Percentiles rank a stretch among this genome's conserved stretches.
Evolutionary conservation across 1,139 yeast genomes (phyloP).

Genomic region (Suhomyces kunorum): DNA sequence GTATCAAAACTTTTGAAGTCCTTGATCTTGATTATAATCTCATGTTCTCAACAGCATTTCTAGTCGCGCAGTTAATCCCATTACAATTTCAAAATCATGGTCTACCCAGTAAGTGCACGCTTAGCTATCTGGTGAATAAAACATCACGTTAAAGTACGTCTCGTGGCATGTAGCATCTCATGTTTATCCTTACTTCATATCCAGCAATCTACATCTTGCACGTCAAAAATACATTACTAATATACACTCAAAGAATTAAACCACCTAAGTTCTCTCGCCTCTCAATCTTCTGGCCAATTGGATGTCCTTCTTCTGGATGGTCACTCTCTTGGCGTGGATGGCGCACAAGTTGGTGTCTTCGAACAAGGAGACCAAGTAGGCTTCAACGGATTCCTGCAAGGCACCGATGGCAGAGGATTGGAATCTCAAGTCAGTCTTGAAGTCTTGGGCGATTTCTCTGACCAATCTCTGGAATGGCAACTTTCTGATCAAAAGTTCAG

Average conservation of each 20-base stretch:
- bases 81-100: too few relatives aligned
- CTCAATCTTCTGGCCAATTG: constrained; percentile 99
- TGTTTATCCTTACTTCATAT: too few relatives aligned
- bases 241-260: constrained; percentile 15
- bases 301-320: constrained; percentile 98
- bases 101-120: too few relatives aligned
- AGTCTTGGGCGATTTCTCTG: constrained; percentile 97
- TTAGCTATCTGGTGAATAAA: too few relatives aligned
- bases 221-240: constrained; percentile 17
- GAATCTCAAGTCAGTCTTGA: constrained; percentile 97
- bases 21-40: too few relatives aligned
- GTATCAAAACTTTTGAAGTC: too few relatives aligned
- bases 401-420: constrained; percentile 99
- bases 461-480: constrained; percentile 99
- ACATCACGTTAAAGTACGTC: too few relatives aligned
- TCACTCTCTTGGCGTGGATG: constrained; percentile 98
- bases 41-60: too few relatives aligned
- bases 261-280: constrained; percentile 71
- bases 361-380: constrained; percentile 84
- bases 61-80: too few relatives aligned
- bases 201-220: not conserved
- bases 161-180: too few relatives aligned
- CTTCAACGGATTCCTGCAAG: constrained; percentile 98
- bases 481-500: constrained; percentile 95
- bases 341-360: constrained; percentile 99